phyloP scores from a whole-genome alignment of 352 stramenopile species.

The Phytophthora sansomeana region DNA sequence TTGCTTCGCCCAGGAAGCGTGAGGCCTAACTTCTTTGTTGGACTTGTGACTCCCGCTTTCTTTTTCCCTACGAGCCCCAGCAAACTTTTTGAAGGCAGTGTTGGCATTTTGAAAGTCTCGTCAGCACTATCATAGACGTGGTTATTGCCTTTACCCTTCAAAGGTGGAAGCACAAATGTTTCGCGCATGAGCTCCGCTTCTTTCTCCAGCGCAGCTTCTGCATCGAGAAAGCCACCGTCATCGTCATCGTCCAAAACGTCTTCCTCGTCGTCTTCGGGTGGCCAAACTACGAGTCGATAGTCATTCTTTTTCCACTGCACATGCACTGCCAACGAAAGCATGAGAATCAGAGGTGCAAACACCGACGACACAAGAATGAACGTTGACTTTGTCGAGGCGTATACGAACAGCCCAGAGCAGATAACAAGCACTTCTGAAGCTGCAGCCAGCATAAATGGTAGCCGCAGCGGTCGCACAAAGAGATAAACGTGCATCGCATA shows the following conservation, averaged over 20 bases:
- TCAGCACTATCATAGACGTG: constrained; percentile 64
- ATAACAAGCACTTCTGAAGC: constrained; percentile 85
- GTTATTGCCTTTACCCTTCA: constrained; percentile 68
- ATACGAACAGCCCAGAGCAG: constrained; percentile 84
- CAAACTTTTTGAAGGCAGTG: constrained; percentile 64
- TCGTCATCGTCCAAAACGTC: constrained; percentile 84
- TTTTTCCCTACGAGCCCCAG: constrained; percentile 26
- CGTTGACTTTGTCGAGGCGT: constrained; percentile 73
- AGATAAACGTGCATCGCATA: constrained; percentile 83
- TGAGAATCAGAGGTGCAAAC: constrained; percentile 80
- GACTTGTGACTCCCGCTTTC: constrained; percentile 20
- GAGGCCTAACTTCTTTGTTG: constrained; percentile 26
- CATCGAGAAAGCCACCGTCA: constrained; percentile 57
- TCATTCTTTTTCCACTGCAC: constrained; percentile 86
- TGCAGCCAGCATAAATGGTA: constrained; percentile 84
- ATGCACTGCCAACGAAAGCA: constrained; percentile 78
- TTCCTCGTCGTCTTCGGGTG: constrained; percentile 82
- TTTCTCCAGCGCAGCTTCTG: constrained; percentile 73
- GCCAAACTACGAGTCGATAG: constrained; percentile 85
- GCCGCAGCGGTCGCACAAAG: constrained; percentile 60
- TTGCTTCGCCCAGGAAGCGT: constrained; percentile 26
- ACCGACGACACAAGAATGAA: constrained; percentile 85
- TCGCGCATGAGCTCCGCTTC: constrained; percentile 79
- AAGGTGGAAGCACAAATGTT: constrained; percentile 80
- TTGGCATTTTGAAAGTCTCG: constrained; percentile 85